Evolutionary conservation across 2,329 filamentous ascomycete genomes (phyloP).

Genomic region (Aschersonia sp.): DNA sequence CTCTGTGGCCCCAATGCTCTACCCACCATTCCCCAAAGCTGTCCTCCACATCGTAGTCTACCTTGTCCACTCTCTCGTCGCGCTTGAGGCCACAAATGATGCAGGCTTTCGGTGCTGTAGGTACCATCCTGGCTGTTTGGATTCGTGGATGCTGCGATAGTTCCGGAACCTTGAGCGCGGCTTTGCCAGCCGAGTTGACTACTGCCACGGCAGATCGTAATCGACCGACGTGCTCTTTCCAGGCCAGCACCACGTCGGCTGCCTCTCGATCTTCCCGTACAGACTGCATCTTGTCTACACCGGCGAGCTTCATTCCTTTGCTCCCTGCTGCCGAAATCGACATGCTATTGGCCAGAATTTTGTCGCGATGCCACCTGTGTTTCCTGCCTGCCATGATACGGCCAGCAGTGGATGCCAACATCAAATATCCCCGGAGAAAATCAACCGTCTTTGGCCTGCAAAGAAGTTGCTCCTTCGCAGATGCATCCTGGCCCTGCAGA

Average conservation of each 20-base stretch:
- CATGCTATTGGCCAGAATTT: conserved; percentile 74
- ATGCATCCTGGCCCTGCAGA: conserved; percentile 40
- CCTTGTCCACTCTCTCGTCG: conserved; percentile 65
- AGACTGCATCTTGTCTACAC: conserved; percentile 72
- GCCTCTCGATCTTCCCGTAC: conserved; percentile 75
- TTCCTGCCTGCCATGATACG: conserved; percentile 75
- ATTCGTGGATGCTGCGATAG: conserved; percentile 56
- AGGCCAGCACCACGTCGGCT: conserved; percentile 59
- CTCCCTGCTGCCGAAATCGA: conserved; percentile 64
- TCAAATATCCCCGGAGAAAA: conserved; percentile 52
- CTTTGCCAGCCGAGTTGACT: conserved; percentile 44
- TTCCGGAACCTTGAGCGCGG: conserved; percentile 49
- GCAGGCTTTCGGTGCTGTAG: conserved; percentile 62
- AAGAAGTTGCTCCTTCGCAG: conserved; percentile 48
- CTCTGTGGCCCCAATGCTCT: conserved; percentile 71
- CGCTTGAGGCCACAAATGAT: conserved; percentile 78
- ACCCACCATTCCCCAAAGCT: conserved; percentile 96
- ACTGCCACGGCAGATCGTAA: conserved; percentile 59
- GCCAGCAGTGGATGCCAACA: conserved; percentile 53
- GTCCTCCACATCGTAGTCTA: conserved; percentile 69
- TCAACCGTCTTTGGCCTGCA: conserved; percentile 44
- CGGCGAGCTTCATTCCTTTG: conserved; percentile 83
- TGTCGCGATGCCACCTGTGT: conserved; percentile 82
- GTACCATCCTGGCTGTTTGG: conserved; percentile 54
- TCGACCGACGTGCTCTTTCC: conserved; percentile 62